Base-by-base conservation (phyloP, 208 protist genomes). In the Leishmania mexicana region DNA sequence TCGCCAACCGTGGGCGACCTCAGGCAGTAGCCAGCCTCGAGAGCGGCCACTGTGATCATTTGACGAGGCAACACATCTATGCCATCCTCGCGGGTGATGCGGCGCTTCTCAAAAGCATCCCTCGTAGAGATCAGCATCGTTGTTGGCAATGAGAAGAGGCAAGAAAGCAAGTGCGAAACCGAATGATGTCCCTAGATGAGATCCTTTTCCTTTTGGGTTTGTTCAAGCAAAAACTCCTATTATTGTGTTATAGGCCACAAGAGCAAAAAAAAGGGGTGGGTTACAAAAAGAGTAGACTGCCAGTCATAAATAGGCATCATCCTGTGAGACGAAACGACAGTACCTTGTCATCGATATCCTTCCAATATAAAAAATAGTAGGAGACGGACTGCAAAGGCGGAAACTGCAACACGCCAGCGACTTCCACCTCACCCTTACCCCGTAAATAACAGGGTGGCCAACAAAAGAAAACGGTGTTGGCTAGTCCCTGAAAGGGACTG, bases 1-100 rank as follows among this genome's bases (percentile, higher is more conserved):
- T 97, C 92, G 49, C 94, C 88, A 47, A 97, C 74, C 40, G 73
- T 85, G 15, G 94, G 90, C 35, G 88, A 83, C 7, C 89, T 78
- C 28, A 96, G 83, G 77, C 74, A 85, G 87, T 96, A 94, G 65
- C 94, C 94, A 76, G 94, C 92, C 72, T 97, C 92, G 57, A 95
- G 65, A n/a, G 91, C 94, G 53, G 94, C 90, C n/a, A 94, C 89
- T 40, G 90, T 84, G 73, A 95, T 92, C 81, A 90, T 75, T 53
- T 85, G 85, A 42, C 87, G 85, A 53, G 94, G 87, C 57, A 96
- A 81, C 28, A 95, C 89, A 42, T 88, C 75, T 28, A 94, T 76
- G 40, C 94, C 94, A 83, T 97, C 94, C 13, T 90, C 84, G 42
- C 94, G 89, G 49, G 80, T 85, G 70, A 94, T 85, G 60, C 88